Percentiles rank a stretch among this genome's conserved stretches.
These are phyloP conservation scores for Umbelopsis vinacea DNA, from an alignment of 192 early-diverging fungal species.

Conservation along the genomic window DNA sequence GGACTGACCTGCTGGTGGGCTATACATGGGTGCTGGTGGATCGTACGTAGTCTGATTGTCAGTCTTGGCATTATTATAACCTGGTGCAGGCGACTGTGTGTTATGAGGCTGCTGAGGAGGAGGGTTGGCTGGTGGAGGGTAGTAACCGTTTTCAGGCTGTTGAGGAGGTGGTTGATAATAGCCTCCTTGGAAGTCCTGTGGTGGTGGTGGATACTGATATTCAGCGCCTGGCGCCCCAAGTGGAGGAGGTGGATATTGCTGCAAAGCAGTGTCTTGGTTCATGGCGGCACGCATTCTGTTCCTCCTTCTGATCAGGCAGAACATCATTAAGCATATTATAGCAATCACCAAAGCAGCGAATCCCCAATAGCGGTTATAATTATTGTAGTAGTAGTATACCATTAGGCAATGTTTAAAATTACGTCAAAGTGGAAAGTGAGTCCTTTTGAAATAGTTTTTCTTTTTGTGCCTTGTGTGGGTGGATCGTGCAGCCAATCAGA, in stretches of 20 bases:
- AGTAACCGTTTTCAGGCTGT: background rate
- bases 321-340: background rate
- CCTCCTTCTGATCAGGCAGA: slow-evolving; percentile 1
- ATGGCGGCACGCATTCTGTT: background rate
- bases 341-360: background rate
- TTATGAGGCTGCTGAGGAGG: background rate
- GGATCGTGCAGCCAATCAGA: too few relatives aligned
- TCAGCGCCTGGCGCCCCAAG: background rate
- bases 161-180: background rate
- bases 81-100: background rate
- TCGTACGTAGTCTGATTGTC: background rate
- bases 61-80: background rate
- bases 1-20: background rate
- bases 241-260: slow-evolving; percentile 1
- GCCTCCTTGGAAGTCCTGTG: background rate
- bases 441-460: too few relatives aligned
- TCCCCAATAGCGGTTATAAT: background rate
- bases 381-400: background rate
- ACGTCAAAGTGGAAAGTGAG: too few relatives aligned
- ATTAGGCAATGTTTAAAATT: background rate
- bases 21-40: background rate
- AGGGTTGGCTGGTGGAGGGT: slow-evolving; percentile 1
- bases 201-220: background rate
- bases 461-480: too few relatives aligned
- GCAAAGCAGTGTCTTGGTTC: background rate